Evolutionary conservation across 2,329 filamentous ascomycete species (phyloP).

Genomic region (Coccinonectria pachysandricola): DNA sequence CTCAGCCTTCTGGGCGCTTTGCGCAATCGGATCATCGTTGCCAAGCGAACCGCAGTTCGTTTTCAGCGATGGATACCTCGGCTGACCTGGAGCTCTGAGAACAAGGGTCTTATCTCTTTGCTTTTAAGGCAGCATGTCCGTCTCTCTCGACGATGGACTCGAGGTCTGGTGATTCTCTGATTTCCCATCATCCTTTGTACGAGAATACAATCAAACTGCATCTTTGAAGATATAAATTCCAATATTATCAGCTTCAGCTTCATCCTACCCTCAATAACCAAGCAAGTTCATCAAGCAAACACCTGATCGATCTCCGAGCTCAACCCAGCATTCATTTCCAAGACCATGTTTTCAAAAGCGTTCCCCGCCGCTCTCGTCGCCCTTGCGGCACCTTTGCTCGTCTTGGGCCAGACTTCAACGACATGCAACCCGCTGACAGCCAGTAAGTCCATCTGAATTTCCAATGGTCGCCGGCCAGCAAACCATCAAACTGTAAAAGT

Average conservation of each 20-base stretch:
- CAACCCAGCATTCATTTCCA: slow-evolving; percentile 1
- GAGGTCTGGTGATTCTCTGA: not conserved
- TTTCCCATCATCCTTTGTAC: not conserved
- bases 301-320: not conserved
- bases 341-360: too few relatives aligned
- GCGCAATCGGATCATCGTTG: too few relatives aligned
- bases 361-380: slow-evolving; percentile 2
- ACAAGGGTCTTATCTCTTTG: too few relatives aligned
- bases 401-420: slow-evolving; percentile 43
- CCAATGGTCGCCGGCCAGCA: too few relatives aligned
- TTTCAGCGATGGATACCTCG: too few relatives aligned
- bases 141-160: too few relatives aligned
- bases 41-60: too few relatives aligned
- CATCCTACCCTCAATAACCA: not conserved
- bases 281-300: not conserved
- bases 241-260: slow-evolving; percentile 2
- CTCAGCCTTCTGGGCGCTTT: too few relatives aligned
- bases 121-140: too few relatives aligned
- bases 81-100: too few relatives aligned
- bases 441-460: slow-evolving; percentile 20
- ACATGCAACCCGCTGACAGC: slow-evolving; percentile 42
- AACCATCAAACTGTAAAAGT: too few relatives aligned
- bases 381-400: slow-evolving; percentile 18
- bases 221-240: too few relatives aligned
- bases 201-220: not conserved